Evolutionary conservation across 768 basidiomycete species (phyloP), one percentile per base, ranked within the genome.

Genomic region (Baorangia bicolor): DNA sequence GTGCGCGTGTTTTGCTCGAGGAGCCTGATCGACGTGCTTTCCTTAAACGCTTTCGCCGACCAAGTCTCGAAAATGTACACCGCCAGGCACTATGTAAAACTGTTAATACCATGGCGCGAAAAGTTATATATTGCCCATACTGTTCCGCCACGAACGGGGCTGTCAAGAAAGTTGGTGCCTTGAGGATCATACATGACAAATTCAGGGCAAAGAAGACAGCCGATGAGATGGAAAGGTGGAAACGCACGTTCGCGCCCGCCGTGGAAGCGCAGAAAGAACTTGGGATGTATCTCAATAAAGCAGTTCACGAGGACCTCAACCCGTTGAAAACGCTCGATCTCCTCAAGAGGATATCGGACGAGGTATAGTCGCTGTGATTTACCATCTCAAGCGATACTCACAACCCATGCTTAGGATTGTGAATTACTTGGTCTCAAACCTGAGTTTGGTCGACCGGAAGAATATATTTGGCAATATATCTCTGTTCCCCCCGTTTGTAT

Each of bases 401-500:
- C n/a, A 4, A 16, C 46, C 53, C 18, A 58, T 38, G 3, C 46
- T 31, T 59, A 96, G 92, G 97, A 99, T 64, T 96, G 93, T 67
- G 97, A 99, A 72, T 76, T 99, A 42, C 79, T 99, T 12, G 96
- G 97, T 2, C 73, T 98, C 55, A 86, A 91, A 54, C 97, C 97
- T 2, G 81, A 81, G 14, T 87, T 86, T 66, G 95, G 96, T 44
- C 77, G 97, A 50, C 97, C 97, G 11, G 97, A 99, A 75, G 91
- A 98, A 69, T 97, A 94, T 64, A 85, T 99, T 49, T 99, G 97
- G 96, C 96, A 98, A 72, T 99, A 98, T 71, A 84, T 99, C 14
- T 96, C 94, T 23, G 97, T 99, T 30, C 97, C 97, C 38, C 97
- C 97, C 0, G 94, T 97, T 20, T 95, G 94, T 68, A 99, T 99